These are phyloP conservation scores for Pseudocercospora musae DNA, from an alignment of 2,329 filamentous ascomycete species.

Conservation along the genomic window DNA sequence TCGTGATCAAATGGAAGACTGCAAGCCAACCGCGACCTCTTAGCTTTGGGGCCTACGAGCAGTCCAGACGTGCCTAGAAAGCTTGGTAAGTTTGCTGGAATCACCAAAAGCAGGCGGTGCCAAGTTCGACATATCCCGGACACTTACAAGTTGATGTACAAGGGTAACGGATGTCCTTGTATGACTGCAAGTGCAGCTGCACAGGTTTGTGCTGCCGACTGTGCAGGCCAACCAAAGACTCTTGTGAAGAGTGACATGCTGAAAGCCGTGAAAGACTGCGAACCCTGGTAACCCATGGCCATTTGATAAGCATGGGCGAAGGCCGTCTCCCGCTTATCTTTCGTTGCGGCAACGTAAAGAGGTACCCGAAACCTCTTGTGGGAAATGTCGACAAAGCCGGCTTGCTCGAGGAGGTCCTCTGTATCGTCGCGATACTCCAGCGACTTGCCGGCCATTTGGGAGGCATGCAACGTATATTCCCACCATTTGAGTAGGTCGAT, in stretches of 20 bases:
- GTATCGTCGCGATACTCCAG: slow-evolving; percentile 64
- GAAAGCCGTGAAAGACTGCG: slow-evolving; percentile 28
- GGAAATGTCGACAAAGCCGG: slow-evolving; percentile 74
- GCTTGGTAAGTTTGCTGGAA: slow-evolving; percentile 17
- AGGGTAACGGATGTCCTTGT: slow-evolving; percentile 15
- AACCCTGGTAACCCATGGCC: slow-evolving; percentile 51
- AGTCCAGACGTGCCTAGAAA: slow-evolving; percentile 46
- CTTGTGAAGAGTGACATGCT: slow-evolving; percentile 54
- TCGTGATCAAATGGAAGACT: neutral
- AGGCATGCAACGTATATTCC: slow-evolving; percentile 63
- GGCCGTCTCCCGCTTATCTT: slow-evolving; percentile 60
- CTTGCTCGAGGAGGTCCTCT: slow-evolving; percentile 58
- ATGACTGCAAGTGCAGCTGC: slow-evolving; percentile 51
- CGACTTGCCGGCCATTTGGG: slow-evolving; percentile 61
- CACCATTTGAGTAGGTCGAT: slow-evolving; percentile 65
- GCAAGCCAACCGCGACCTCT: neutral
- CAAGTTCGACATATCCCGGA: slow-evolving; percentile 9
- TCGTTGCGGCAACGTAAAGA: slow-evolving; percentile 59
- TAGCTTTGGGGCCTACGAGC: slow-evolving; percentile 41
- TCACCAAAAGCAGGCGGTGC: neutral
- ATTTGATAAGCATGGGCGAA: slow-evolving; percentile 83
- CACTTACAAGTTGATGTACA: slow-evolving; percentile 73
- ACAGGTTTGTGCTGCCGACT: slow-evolving; percentile 61
- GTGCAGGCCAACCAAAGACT: slow-evolving; percentile 57
- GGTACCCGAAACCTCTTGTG: slow-evolving; percentile 66